Evolutionary conservation across 306 rosid species (phyloP), one percentile per base, ranked within the genome.

Genomic region (Prunus armeniaca): DNA sequence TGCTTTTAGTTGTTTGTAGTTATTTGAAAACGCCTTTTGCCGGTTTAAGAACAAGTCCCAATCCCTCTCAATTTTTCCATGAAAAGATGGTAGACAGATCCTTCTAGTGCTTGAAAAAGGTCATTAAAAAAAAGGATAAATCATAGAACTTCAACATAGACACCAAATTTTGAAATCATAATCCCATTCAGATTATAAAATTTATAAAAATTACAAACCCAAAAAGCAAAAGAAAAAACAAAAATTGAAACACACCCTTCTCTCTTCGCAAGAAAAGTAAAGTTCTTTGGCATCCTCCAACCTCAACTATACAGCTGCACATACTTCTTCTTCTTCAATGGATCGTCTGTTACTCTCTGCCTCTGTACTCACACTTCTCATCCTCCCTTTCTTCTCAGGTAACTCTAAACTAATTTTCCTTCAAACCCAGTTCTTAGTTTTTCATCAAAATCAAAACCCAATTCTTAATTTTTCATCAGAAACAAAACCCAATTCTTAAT

Each of bases 321-420:
- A 38, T 57, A 38, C 34, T 76, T 55, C 77, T 15, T 17, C 22
- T 76, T 45, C 69, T 57, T 5, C 20, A 9, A 91, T 91, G 97
- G 87, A 52, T 83, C 88, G 89, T 62, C 50, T 71, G 17, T 75
- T 69, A 74, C 64, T 81, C 82, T 77, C 71, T 57, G 79, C 83
- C 78, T 50, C 72, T 11, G 13, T 89, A 52, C 68, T 86, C 81
- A 65, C 50, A 57, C 75, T 86, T 60, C 55, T 91, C 34, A 25
- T 84, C 51, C n/a, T 83, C 32, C 82, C 82, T 58, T 82, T 86
- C 82, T 62, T 88, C 79, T 78, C 94, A 85, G 97, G 97, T 91
- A 84, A 79, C 65, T 15, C 45, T 62, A 27, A 27, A 27, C 28
- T 28, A 25, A 62, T 62, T 9, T 15, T 15, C 45, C 28, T 20